These are phyloP conservation scores for Solanum sejunctum DNA, from an alignment of 257 asterid genomes.

Conservation along the genomic window DNA sequence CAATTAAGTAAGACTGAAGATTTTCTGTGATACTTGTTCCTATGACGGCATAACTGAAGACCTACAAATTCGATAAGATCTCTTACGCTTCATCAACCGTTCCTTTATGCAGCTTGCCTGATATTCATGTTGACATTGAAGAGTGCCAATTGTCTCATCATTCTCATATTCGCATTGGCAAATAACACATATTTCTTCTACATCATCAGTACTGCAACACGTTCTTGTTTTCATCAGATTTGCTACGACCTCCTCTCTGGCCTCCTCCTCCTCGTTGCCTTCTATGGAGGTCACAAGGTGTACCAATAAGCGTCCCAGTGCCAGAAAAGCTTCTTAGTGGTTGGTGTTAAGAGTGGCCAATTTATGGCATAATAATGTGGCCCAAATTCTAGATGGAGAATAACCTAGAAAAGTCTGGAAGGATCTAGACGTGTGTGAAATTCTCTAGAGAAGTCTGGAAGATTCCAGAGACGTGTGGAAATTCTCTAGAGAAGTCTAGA, in stretches of 20 bases:
- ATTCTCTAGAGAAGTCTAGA: too few relatives aligned
- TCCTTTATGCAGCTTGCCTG: not conserved
- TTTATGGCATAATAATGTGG: too few relatives aligned
- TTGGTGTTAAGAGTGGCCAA: too few relatives aligned
- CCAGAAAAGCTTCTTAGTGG: too few relatives aligned
- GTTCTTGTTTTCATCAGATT: not conserved
- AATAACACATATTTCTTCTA: not conserved
- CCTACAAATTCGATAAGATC: not conserved
- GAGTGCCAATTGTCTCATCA: not conserved
- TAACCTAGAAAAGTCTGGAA: too few relatives aligned
- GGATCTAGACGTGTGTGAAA: too few relatives aligned
- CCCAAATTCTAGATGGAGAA: too few relatives aligned
- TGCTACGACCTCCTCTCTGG: not conserved
- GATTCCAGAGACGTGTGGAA: too few relatives aligned
- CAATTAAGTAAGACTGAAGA: not conserved
- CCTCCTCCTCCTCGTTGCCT: not conserved
- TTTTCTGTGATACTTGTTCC: not conserved
- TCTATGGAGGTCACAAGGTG: too few relatives aligned
- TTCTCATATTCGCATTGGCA: not conserved
- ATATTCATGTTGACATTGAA: not conserved
- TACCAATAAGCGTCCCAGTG: too few relatives aligned
- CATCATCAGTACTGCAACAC: not conserved
- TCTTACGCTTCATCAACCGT: not conserved
- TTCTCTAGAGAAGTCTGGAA: too few relatives aligned
- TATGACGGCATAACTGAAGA: not conserved